Conservation (phyloP, 768 basidiomycete species). For the Leccinum aurantiacum region DNA sequence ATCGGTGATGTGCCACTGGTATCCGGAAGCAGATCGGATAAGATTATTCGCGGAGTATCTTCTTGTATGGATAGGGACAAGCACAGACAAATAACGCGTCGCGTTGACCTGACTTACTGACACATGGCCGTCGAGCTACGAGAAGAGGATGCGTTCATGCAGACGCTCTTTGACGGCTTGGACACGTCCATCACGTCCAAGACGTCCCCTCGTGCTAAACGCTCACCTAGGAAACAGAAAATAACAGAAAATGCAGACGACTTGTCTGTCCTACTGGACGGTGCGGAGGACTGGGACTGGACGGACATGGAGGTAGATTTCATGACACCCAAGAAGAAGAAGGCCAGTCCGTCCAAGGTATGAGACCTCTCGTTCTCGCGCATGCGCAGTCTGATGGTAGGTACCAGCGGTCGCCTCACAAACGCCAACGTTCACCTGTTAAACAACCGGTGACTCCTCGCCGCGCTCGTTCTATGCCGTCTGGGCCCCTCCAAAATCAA, state of each 20-base stretch:
- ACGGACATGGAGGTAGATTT: constrained; percentile 53
- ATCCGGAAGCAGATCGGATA: constrained; percentile 8
- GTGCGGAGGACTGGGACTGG: constrained; percentile 72
- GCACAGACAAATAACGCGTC: constrained; percentile 28
- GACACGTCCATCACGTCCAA: constrained; percentile 47
- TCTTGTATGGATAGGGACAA: background rate
- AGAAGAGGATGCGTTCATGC: constrained; percentile 64
- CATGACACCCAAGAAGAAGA: constrained; percentile 50
- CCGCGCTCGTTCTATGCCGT: constrained; percentile 12
- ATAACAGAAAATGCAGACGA: constrained; percentile 29
- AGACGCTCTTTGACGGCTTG: constrained; percentile 49
- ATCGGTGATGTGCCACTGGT: background rate
- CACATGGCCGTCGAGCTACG: constrained; percentile 37
- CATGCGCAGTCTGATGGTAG: constrained; percentile 1
- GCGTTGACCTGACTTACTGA: constrained; percentile 10
- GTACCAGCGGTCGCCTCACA: constrained; percentile 14
- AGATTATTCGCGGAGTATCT: constrained; percentile 16
- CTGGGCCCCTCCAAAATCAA: background rate
- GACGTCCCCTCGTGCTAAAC: constrained; percentile 29
- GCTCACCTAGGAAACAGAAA: constrained; percentile 30
- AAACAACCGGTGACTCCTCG: constrained; percentile 15
- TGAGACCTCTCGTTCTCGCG: background rate
- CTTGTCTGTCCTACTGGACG: constrained; percentile 53
- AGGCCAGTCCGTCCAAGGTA: constrained; percentile 28
- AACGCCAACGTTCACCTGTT: constrained; percentile 19